These are phyloP conservation scores for Leishmania aethiopica DNA, from an alignment of 208 protist genomes.

Conservation along the genomic window DNA sequence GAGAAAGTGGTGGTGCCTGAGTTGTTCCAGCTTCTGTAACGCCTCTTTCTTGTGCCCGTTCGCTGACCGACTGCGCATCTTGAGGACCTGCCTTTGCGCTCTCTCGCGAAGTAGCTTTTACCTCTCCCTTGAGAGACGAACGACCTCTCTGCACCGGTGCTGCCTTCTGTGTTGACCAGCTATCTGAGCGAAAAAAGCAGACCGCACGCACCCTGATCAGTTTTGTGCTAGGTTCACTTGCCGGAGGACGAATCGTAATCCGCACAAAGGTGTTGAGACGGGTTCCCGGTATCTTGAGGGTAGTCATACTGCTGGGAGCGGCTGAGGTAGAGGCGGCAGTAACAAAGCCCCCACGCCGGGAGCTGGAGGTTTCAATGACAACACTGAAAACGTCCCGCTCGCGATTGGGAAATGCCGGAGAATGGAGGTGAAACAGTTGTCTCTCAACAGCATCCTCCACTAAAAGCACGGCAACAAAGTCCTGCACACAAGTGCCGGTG, in stretches of 20 bases:
- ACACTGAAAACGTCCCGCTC: neutral
- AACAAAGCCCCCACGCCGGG: conserved; percentile 10
- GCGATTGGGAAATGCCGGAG: neutral
- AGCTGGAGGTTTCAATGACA: conserved; percentile 18
- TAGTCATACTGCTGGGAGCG: neutral
- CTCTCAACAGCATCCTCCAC: neutral
- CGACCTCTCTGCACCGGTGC: neutral
- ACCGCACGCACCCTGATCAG: conserved; percentile 17
- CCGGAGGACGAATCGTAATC: neutral
- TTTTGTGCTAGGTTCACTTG: neutral
- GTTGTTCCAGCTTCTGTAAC: neutral
- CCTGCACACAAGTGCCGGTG: neutral
- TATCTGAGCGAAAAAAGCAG: conserved; percentile 16
- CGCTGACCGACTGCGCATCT: neutral
- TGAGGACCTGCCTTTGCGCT: neutral
- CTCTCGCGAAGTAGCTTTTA: neutral
- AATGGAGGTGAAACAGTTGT: neutral
- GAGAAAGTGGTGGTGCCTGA: neutral
- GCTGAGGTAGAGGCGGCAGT: neutral
- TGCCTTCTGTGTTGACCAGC: neutral
- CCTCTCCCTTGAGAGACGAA: conserved; percentile 5
- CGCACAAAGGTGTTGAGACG: conserved; percentile 12
- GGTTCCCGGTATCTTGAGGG: conserved; percentile 10
- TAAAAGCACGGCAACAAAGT: neutral
- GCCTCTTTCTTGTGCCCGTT: neutral